Evolutionary conservation across 1,139 yeast genomes (phyloP).

Genomic region (Kazachstania sp.): DNA sequence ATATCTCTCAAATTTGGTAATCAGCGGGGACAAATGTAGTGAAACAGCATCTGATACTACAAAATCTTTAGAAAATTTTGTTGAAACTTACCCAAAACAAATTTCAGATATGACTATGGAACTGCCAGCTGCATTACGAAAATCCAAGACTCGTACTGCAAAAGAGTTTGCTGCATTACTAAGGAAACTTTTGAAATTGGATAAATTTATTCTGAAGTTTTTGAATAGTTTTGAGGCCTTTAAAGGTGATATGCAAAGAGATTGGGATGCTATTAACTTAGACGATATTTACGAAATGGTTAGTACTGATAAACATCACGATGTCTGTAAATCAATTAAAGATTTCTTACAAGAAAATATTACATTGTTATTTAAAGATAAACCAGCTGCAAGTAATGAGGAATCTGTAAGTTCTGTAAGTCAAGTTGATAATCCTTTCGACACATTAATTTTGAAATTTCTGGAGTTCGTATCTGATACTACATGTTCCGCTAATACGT

Average conservation of each 20-base stretch:
- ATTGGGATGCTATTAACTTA: slow-evolving; percentile 46
- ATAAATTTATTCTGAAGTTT: slow-evolving; percentile 53
- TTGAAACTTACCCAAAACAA: slow-evolving; percentile 37
- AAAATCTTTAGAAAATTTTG: slow-evolving; percentile 40
- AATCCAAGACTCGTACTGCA: slow-evolving; percentile 48
- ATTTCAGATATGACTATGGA: slow-evolving; percentile 35
- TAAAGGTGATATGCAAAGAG: slow-evolving; percentile 48
- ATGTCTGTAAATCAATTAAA: slow-evolving; percentile 11
- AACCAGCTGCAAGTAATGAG: slow-evolving; percentile 5
- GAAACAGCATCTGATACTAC: slow-evolving; percentile 35
- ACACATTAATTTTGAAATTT: slow-evolving; percentile 10
- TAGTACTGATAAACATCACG: slow-evolving; percentile 12
- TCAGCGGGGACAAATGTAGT: slow-evolving; percentile 22
- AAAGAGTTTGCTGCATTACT: slow-evolving; percentile 49
- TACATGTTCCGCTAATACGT: slow-evolving; percentile 12
- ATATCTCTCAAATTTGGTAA: slow-evolving; percentile 57
- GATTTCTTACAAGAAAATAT: slow-evolving; percentile 12
- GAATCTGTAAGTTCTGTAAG: not conserved
- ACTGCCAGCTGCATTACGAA: slow-evolving; percentile 45
- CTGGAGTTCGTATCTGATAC: slow-evolving; percentile 12
- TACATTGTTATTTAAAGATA: slow-evolving; percentile 9
- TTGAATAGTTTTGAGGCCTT: slow-evolving; percentile 42
- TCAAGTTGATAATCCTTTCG: not conserved
- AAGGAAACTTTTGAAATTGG: slow-evolving; percentile 48
- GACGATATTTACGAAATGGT: slow-evolving; percentile 19